Evolutionary conservation across 2,329 filamentous ascomycete species (phyloP).

Genomic region (Fusarium papillatum): DNA sequence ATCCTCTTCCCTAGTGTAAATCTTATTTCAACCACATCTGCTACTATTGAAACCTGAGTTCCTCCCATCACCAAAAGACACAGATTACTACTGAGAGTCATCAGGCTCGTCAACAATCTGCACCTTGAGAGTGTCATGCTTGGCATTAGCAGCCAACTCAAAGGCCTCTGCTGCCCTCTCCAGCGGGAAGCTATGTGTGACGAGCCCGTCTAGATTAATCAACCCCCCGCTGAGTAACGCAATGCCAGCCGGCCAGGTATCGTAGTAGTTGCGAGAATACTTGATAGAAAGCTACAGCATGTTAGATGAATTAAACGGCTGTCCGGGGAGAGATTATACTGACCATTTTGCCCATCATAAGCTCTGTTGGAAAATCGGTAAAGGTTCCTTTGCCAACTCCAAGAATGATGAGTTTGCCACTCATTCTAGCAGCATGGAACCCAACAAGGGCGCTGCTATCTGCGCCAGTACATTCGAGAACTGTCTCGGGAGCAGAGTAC

Average conservation of each 20-base stretch:
- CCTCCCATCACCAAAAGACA: accelerated
- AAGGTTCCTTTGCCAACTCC: neutral
- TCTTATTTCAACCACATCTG: neutral
- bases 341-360: neutral
- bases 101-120: neutral
- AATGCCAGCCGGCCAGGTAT: neutral
- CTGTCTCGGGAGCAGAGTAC: neutral
- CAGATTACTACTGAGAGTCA: neutral
- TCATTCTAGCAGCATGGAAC: neutral
- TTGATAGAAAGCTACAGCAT: neutral
- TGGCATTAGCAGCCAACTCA: neutral
- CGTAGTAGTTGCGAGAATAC: neutral
- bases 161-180: neutral
- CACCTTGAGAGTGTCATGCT: neutral
- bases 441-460: neutral
- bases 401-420: neutral
- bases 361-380: neutral
- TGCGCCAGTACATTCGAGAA: neutral
- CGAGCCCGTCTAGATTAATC: neutral
- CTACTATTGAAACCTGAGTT: neutral
- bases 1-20: neutral
- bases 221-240: neutral
- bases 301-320: neutral
- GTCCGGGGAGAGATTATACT: neutral
- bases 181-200: neutral